Percentiles rank a stretch among this genome's conserved stretches.
Evolutionary conservation across 352 stramenopile genomes (phyloP).

Genomic region (Pythium graminicola): DNA sequence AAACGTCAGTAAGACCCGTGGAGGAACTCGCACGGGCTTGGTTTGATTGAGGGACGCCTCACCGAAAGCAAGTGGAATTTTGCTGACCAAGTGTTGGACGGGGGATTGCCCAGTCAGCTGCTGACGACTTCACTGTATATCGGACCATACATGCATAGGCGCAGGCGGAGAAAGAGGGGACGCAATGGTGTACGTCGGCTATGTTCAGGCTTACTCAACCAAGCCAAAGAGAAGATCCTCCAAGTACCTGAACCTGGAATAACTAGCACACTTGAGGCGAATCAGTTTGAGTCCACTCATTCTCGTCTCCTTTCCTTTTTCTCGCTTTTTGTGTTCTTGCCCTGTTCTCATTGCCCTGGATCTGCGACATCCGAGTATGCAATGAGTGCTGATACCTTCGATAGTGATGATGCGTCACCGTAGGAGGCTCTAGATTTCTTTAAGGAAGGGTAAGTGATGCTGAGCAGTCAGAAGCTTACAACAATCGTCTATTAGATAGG

Average conservation of each 20-base stretch:
- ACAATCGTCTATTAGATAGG: constrained; percentile 6
- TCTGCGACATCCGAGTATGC: too few species aligned
- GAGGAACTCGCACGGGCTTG: constrained; percentile 9
- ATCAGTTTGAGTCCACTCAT: constrained; percentile 12
- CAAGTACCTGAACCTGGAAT: constrained; percentile 4
- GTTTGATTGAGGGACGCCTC: constrained; percentile 1
- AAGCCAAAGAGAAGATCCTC: constrained; percentile 3
- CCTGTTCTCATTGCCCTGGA: too few species aligned
- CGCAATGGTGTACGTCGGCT: constrained; percentile 2
- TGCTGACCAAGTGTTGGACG: background rate
- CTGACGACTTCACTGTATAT: background rate
- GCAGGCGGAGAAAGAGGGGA: background rate
- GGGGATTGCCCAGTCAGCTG: background rate
- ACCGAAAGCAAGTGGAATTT: background rate
- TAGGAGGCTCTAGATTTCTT: too few species aligned
- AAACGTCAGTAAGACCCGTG: constrained; percentile 1
- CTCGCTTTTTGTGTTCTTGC: too few species aligned
- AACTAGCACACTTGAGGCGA: constrained; percentile 13
- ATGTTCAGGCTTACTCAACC: background rate
- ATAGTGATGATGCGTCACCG: too few species aligned
- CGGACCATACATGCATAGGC: constrained; percentile 4
- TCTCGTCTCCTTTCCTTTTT: too few species aligned
- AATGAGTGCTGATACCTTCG: too few species aligned
- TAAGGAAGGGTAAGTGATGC: constrained; percentile 1
- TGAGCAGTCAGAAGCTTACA: constrained; percentile 1